Evolutionary conservation across 202 grass and related monocot genomes (phyloP), one percentile per base, ranked within the genome.

Genomic region (Bolboschoenoplectus hybrid): DNA sequence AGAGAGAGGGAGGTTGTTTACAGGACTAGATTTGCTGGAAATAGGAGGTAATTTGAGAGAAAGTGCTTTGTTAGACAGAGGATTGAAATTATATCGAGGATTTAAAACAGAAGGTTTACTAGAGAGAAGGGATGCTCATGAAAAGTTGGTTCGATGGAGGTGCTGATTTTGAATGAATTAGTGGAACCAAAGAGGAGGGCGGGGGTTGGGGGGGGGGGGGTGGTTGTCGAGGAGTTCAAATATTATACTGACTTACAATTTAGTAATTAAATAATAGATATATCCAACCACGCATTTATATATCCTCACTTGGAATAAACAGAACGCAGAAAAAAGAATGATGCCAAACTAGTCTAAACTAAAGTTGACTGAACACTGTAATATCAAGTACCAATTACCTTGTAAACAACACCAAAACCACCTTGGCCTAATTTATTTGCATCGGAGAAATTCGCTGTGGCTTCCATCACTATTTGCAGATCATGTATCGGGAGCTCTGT

Each of bases 361-460:
- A 43, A 49, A 49, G 14, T 4, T 12, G 2, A 74, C 1, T 74
- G 5, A 32, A 74, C 7, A 82, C 57, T 6, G 55, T 20, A 61
- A 70, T 35, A 9, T 65, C 9, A 65, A 35, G 63, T 65, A 65
- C 11, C 7, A 35, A 11, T 44, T 89, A 89, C 88, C 84, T 89
- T 82, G 35, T 86, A 86, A 84, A 89, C 88, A 70, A 86, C 71
- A 35, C 88, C 88, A 41, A 89, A 89, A 38, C 85, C 88, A 55
- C 88, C 88, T 84, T 84, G 12, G 53, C 94, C 92, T 8, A 94
- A 90, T 86, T 92, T 92, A 17, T 94, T 97, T 40, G 55, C 40
- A 6, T 62, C 55, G 39, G 84, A 86, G 16, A 86, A 89, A 50
- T 87, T 83, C 10, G 52, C 45, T 0, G 85, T 89, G 62, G 84